Percentiles rank a stretch among this genome's conserved stretches.
Evolutionary conservation across 2,329 filamentous ascomycete species (phyloP).

Genomic region (Pezicula neosporulosa): DNA sequence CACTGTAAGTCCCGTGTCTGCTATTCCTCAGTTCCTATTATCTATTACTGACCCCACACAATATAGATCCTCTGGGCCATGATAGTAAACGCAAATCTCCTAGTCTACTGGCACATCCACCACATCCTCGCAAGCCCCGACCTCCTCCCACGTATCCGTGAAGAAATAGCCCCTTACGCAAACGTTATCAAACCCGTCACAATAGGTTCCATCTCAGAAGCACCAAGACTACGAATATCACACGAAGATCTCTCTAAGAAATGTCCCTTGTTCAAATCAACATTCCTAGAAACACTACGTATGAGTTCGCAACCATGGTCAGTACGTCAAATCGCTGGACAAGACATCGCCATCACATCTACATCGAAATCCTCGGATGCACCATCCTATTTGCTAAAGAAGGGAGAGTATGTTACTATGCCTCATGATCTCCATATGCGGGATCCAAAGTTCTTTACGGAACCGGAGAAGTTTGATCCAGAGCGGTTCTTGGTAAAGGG

Average conservation of each 20-base stretch:
- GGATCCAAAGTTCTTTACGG: slow-evolving; percentile 34
- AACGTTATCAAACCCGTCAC: slow-evolving; percentile 28
- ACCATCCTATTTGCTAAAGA: slow-evolving; percentile 35
- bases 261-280: slow-evolving; percentile 43
- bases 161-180: slow-evolving; percentile 40
- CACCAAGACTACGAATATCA: slow-evolving; percentile 36
- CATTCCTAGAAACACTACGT: slow-evolving; percentile 42
- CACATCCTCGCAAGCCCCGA: slow-evolving; percentile 38
- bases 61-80: slow-evolving; percentile 47
- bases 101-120: slow-evolving; percentile 49
- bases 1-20: slow-evolving; percentile 22
- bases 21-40: no score
- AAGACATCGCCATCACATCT: no score
- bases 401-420: slow-evolving; percentile 39
- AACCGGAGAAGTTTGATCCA: slow-evolving; percentile 38
- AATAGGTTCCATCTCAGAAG: slow-evolving; percentile 24
- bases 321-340: slow-evolving; percentile 31
- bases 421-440: slow-evolving; percentile 40
- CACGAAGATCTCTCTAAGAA: slow-evolving; percentile 35
- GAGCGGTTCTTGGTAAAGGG: slow-evolving; percentile 41
- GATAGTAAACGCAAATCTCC: slow-evolving; percentile 46
- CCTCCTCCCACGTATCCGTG: slow-evolving; percentile 37
- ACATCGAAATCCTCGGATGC: slow-evolving; percentile 14
- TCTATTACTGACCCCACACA: background rate
- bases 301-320: slow-evolving; percentile 38